phyloP scores from a whole-genome alignment of 2,329 filamentous ascomycete genomes.

The Neofusicoccum umdonicola region DNA sequence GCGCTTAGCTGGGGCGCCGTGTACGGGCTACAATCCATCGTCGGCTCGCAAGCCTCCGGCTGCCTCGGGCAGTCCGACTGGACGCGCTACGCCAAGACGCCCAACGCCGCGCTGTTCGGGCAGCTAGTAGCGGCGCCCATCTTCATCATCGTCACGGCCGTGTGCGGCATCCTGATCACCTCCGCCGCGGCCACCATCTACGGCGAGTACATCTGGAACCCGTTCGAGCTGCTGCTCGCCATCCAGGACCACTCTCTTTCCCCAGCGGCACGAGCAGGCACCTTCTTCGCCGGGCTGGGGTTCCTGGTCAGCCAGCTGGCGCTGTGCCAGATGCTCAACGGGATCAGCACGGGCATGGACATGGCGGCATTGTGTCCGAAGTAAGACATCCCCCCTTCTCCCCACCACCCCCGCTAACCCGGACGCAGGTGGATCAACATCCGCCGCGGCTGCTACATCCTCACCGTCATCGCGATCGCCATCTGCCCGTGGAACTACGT shows the following conservation, averaged over 20 bases:
- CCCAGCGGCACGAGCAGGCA: conserved; percentile 25
- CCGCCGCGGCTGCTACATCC: conserved; percentile 26
- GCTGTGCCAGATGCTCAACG: conserved; percentile 28
- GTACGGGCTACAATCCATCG: conserved; percentile 45
- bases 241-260: conserved; percentile 27
- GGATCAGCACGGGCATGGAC: conserved; percentile 29
- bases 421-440: conserved; percentile 18
- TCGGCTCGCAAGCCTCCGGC: conserved; percentile 42
- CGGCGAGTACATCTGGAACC: conserved; percentile 40
- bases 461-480: conserved; percentile 25
- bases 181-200: conserved; percentile 39
- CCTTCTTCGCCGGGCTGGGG: conserved; percentile 31
- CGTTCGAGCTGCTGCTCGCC: conserved; percentile 30
- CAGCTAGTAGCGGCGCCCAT: conserved; percentile 38
- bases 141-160: conserved; percentile 35
- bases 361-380: conserved; percentile 26
- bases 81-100: conserved; percentile 38
- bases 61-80: conserved; percentile 47
- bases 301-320: conserved; percentile 26
- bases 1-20: conserved; percentile 46
- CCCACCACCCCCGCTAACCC: not conserved
- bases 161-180: conserved; percentile 44
- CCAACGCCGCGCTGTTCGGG: conserved; percentile 35
- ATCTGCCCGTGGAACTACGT: conserved; percentile 24
- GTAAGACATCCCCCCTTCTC: conserved; percentile 10